Evolutionary conservation across 257 asterid genomes (phyloP), one percentile per base, ranked within the genome.

Genomic region (Cynanchum wilfordii): DNA sequence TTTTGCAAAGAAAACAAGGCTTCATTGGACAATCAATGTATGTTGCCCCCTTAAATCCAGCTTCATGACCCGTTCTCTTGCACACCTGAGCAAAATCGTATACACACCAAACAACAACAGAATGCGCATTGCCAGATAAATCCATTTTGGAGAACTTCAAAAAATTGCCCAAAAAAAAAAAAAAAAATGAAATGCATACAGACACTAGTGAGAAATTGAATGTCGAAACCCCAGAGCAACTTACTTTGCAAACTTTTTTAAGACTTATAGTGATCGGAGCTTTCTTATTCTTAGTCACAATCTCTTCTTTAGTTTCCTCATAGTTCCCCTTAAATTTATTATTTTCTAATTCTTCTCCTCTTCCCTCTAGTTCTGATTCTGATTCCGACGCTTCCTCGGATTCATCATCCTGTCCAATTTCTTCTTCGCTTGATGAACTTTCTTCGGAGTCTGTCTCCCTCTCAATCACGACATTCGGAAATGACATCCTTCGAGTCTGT

Each of bases 1-100:
- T 77, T 85, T 94, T 94, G 87, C 99, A 94, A 63, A 94, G 96
- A 75, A 91, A 94, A 82, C 99, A 94, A 7, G 99, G 99, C 80
- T 94, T 94, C 99, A 94, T 94, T 0, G 99, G 99, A 80, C 99
- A 94, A 77, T 94, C 99, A 78, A 94, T 83, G 82, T 94, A 94
- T 13, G 97, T 91, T 7, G 99, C 99, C 25, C 99, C 99, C 77
- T 74, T 87, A 76, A 94, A 94, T 57, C 99, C 99, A 50, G 99
- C 97, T 81, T 91, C 97, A 79, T 94, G 99, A 47, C 99, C 99
- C 65, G 95, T 87, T 81, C 82, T 84, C 84, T 94, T 94, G 84
- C 99, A 94, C 66, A 94, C 99, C 99, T 94, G 72, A 58, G 45
- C 25, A 6, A 40, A 44, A 47, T 69, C 58, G 10, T 7, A 75